A percentile compares a stretch with the other conserved stretches of the same genome.
Evolutionary conservation across 2,329 filamentous ascomycete species (phyloP).

Genomic region (Cadophora sp.): DNA sequence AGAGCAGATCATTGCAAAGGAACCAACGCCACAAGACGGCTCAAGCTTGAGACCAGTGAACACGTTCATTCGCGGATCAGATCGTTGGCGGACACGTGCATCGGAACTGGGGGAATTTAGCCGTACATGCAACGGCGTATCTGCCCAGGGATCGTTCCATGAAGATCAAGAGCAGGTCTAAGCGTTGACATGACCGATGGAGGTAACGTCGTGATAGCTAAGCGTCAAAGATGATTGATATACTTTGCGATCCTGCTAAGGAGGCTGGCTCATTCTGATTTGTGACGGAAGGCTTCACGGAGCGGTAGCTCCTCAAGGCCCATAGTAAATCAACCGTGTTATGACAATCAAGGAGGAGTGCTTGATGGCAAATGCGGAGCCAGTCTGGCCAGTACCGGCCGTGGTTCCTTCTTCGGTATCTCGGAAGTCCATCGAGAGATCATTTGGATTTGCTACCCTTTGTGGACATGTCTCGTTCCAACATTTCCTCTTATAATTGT

Average conservation of each 20-base stretch:
- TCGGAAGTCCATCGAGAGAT: slow-evolving; percentile 25
- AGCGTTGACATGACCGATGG: slow-evolving; percentile 14
- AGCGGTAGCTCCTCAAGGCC: slow-evolving; percentile 20
- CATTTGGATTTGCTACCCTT: background rate
- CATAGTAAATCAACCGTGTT: slow-evolving; percentile 15
- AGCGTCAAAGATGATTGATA: slow-evolving; percentile 27
- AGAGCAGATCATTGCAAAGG: slow-evolving; percentile 21
- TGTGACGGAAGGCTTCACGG: slow-evolving; percentile 29
- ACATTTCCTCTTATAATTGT: slow-evolving; percentile 3
- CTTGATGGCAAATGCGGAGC: slow-evolving; percentile 33
- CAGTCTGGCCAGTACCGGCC: slow-evolving; percentile 25
- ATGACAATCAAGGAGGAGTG: slow-evolving; percentile 33
- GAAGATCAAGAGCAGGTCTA: slow-evolving; percentile 21
- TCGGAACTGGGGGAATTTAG: slow-evolving; percentile 26
- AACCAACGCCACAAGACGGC: slow-evolving; percentile 26
- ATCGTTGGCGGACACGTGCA: slow-evolving; percentile 33
- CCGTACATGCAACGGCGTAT: slow-evolving; percentile 24
- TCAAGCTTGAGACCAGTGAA: slow-evolving; percentile 34
- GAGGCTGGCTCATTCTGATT: slow-evolving; percentile 17
- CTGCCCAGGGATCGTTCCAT: slow-evolving; percentile 20
- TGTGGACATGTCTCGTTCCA: slow-evolving; percentile 1
- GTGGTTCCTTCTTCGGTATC: slow-evolving; percentile 36
- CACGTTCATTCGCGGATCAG: slow-evolving; percentile 36
- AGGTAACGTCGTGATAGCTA: slow-evolving; percentile 1
- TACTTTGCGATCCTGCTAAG: background rate